Conservation (phyloP, 352 stramenopile genomes). For the Phytophthora meadii region DNA sequence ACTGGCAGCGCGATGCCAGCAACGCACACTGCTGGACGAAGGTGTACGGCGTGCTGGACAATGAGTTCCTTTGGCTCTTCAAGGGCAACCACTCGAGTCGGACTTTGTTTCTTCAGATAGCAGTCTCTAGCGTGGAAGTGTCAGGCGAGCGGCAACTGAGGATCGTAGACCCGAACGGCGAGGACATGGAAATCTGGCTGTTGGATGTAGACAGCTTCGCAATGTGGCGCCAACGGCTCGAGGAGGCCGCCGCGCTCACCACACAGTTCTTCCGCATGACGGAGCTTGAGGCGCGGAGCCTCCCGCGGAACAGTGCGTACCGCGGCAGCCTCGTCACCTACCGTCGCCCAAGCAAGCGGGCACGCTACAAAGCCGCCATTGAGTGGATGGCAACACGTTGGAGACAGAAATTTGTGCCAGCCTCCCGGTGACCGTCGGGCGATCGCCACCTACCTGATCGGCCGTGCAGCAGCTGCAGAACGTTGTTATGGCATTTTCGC, state of each 20-base stretch:
- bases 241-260: slow-evolving; percentile 67
- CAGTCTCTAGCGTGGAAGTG: slow-evolving; percentile 69
- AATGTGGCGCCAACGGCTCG: slow-evolving; percentile 59
- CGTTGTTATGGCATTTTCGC: neutral
- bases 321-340: slow-evolving; percentile 75
- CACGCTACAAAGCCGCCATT: slow-evolving; percentile 56
- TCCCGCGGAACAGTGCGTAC: slow-evolving; percentile 69
- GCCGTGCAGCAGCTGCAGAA: neutral
- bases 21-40: slow-evolving; percentile 83
- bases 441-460: neutral
- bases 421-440: slow-evolving; percentile 15
- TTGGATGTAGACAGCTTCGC: slow-evolving; percentile 59
- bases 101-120: slow-evolving; percentile 80
- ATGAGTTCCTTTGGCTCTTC: slow-evolving; percentile 86
- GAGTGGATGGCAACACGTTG: slow-evolving; percentile 50
- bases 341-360: slow-evolving; percentile 57
- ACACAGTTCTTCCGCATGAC: slow-evolving; percentile 71
- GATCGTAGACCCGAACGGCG: slow-evolving; percentile 77
- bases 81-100: slow-evolving; percentile 63
- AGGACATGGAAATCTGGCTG: slow-evolving; percentile 80
- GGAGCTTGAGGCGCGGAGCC: slow-evolving; percentile 56
- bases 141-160: slow-evolving; percentile 71
- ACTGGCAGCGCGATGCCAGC: slow-evolving; percentile 80
- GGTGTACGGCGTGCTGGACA: slow-evolving; percentile 79
- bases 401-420: slow-evolving; percentile 37